Evolutionary conservation across 2,329 filamentous ascomycete species (phyloP).

Genomic region (Xylaria arbuscula): DNA sequence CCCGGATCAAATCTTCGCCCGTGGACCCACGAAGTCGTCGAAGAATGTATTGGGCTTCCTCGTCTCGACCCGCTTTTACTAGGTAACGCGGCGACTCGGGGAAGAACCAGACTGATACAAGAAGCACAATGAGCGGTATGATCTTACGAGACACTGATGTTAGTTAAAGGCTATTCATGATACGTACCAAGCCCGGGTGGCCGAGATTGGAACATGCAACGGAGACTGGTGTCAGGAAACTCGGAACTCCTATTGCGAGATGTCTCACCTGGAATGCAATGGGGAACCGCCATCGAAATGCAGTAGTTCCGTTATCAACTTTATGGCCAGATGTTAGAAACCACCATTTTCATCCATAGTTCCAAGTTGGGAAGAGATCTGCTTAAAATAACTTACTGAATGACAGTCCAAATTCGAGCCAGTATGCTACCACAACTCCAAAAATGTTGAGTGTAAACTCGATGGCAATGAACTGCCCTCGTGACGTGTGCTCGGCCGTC

Average conservation of each 20-base stretch:
- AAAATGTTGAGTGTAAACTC: slow-evolving; percentile 81
- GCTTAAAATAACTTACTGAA: slow-evolving; percentile 61
- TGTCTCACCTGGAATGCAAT: slow-evolving; percentile 32
- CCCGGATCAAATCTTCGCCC: slow-evolving; percentile 62
- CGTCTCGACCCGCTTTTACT: slow-evolving; percentile 71
- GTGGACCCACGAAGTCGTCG: slow-evolving; percentile 70
- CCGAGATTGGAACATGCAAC: not conserved
- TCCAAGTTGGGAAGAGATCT: not conserved
- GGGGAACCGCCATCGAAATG: slow-evolving; percentile 35
- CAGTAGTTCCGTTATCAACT: slow-evolving; percentile 29
- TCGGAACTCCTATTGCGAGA: not conserved
- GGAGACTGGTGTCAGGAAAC: too few species aligned
- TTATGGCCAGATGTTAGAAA: not conserved
- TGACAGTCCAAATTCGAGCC: slow-evolving; percentile 69
- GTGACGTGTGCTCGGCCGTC: slow-evolving; percentile 73
- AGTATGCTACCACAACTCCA: slow-evolving; percentile 73
- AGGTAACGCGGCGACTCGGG: slow-evolving; percentile 77
- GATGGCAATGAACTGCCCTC: slow-evolving; percentile 76
- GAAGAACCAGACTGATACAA: slow-evolving; percentile 71
- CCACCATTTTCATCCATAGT: not conserved
- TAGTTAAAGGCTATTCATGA: not conserved
- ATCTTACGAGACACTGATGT: slow-evolving; percentile 53
- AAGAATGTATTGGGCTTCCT: slow-evolving; percentile 75
- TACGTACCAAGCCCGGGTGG: too few species aligned
- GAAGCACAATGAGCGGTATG: slow-evolving; percentile 67